phyloP scores from a whole-genome alignment of 768 basidiomycete species.

The Tricholomella constricta region DNA sequence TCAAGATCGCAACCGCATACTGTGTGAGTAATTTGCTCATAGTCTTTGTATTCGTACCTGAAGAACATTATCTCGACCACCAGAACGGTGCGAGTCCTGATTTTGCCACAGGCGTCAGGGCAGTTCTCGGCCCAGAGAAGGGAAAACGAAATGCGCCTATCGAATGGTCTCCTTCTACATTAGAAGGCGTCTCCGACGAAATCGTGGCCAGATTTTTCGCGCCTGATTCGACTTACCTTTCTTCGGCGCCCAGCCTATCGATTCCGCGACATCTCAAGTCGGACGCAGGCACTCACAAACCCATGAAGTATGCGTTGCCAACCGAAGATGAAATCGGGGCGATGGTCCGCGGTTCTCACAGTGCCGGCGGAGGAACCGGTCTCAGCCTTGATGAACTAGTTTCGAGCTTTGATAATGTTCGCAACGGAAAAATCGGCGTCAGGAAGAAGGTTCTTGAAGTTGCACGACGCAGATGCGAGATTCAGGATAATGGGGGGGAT shows the following conservation, averaged over 20 bases:
- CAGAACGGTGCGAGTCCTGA: conserved; percentile 81
- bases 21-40: conserved; percentile 60
- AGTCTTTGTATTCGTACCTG: conserved; percentile 11
- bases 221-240: conserved; percentile 46
- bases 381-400: conserved; percentile 66
- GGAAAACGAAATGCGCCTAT: conserved; percentile 45
- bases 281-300: conserved; percentile 26
- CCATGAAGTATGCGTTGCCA: conserved; percentile 63
- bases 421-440: conserved; percentile 60
- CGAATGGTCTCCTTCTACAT: conserved; percentile 67
- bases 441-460: conserved; percentile 80
- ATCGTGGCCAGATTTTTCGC: conserved; percentile 72
- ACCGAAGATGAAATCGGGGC: conserved; percentile 72
- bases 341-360: conserved; percentile 65
- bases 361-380: conserved; percentile 61
- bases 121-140: conserved; percentile 51
- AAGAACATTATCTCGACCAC: conserved; percentile 17
- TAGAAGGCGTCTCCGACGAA: conserved; percentile 60
- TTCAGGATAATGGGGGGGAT: conserved; percentile 55
- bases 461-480: conserved; percentile 63
- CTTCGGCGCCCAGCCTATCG: conserved; percentile 45
- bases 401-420: conserved; percentile 49
- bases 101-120: conserved; percentile 79
- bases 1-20: conserved; percentile 86
- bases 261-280: conserved; percentile 35